Percentiles rank a stretch among this genome's conserved stretches.
phyloP scores from a whole-genome alignment of 441 rosid species.

The Melastoma candidum region DNA sequence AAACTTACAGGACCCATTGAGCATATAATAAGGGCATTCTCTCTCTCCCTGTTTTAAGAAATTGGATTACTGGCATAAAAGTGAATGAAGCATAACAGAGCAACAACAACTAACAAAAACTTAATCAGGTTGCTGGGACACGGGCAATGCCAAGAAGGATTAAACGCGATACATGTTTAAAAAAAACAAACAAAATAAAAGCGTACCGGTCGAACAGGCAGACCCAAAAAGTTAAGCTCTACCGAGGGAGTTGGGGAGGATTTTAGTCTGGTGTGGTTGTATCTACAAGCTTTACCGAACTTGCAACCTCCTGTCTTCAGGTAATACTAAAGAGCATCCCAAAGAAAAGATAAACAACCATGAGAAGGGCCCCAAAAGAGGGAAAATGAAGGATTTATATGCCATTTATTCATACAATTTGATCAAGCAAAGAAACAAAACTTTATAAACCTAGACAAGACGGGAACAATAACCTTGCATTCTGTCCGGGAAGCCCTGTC shows the following conservation, averaged over 20 bases:
- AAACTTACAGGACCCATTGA: constrained; percentile 87
- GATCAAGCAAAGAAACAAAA: background rate
- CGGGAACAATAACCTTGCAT: constrained; percentile 61
- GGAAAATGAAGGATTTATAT: background rate
- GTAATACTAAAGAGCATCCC: constrained; percentile 64
- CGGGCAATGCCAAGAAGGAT: background rate
- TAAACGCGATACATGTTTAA: background rate
- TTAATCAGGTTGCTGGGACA: background rate
- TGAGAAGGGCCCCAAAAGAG: constrained; percentile 6
- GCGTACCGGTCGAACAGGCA: constrained; percentile 72
- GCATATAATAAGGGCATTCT: constrained; percentile 92
- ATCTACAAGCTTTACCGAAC: constrained; percentile 83
- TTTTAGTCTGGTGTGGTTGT: constrained; percentile 51
- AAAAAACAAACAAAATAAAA: background rate
- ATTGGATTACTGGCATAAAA: constrained; percentile 3
- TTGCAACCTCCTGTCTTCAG: constrained; percentile 88
- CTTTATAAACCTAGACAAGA: background rate
- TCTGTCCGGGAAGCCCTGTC: constrained; percentile 46
- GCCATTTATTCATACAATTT: background rate
- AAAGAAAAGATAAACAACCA: constrained; percentile 10
- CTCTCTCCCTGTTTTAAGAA: constrained; percentile 49
- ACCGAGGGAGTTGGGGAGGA: constrained; percentile 20
- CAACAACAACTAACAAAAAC: background rate
- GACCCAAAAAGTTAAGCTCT: constrained; percentile 82
- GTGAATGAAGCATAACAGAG: background rate